phyloP scores from a whole-genome alignment of 2,329 filamentous ascomycete genomes.

The Aspergillus felis region DNA sequence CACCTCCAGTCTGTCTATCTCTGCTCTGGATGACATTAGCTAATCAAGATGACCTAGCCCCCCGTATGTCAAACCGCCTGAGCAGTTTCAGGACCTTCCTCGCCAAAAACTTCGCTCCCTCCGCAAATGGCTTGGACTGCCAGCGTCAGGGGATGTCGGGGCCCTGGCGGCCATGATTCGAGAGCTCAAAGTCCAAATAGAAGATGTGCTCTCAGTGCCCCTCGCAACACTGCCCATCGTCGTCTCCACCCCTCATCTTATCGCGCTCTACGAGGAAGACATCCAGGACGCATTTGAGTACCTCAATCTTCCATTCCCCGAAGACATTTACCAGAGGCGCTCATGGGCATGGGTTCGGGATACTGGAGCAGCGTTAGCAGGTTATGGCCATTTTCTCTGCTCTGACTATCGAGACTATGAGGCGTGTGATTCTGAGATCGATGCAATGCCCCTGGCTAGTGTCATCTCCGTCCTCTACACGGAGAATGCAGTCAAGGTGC shows the following conservation, averaged over 20 bases:
- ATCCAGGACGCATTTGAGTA: background rate
- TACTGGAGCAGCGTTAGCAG: no score
- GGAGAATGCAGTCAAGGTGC: no score
- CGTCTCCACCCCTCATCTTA: background rate
- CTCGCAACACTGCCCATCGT: slow-evolving; percentile 4
- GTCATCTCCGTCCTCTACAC: no score
- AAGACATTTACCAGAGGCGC: background rate
- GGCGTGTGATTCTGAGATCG: no score
- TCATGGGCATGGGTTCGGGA: no score
- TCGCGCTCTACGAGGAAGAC: background rate
- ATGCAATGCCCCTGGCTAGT: no score
- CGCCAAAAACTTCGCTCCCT: background rate
- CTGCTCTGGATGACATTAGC: background rate
- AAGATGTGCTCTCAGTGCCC: background rate
- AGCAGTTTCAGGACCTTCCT: background rate
- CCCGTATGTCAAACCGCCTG: background rate
- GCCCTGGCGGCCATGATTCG: background rate
- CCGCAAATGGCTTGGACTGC: background rate
- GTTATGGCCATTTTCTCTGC: no score
- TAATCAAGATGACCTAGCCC: background rate
- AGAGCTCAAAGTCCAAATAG: background rate
- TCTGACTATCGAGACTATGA: no score
- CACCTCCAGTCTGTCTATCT: background rate
- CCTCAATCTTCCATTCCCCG: background rate
- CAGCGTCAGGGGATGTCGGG: background rate